A percentile compares a stretch with the other conserved stretches of the same genome.
Evolutionary conservation across 2,329 filamentous ascomycete species (phyloP).

Genomic region (Cytospora leucostoma): DNA sequence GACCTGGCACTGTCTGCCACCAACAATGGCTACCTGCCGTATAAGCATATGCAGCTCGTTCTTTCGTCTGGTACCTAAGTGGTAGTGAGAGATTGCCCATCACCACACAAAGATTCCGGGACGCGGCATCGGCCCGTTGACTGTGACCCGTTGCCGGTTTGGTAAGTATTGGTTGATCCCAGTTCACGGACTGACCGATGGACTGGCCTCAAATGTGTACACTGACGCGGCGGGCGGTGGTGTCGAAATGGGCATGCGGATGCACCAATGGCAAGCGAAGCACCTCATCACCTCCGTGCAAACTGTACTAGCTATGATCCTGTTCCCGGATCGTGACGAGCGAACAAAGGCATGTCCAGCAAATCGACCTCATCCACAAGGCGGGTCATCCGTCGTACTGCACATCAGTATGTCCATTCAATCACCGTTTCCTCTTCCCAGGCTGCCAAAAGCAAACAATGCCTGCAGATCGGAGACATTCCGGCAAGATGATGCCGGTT

Average conservation of each 20-base stretch:
- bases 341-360: neutral
- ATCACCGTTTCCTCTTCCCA: neutral
- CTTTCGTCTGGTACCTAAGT: neutral
- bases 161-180: neutral
- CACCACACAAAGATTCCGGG: conserved; percentile 1
- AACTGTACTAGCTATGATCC: neutral
- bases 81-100: neutral
- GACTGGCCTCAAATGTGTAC: neutral
- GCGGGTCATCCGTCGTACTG: conserved; percentile 6
- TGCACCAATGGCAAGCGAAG: neutral
- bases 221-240: neutral
- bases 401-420: neutral
- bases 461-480: conserved; percentile 21
- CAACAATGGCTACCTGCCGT: neutral
- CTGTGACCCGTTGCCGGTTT: conserved; percentile 1
- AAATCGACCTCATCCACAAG: neutral
- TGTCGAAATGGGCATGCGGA: neutral
- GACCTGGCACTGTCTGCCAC: neutral
- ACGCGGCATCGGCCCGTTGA: conserved; percentile 13
- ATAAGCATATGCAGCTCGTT: neutral
- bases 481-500: conserved; percentile 18
- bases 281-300: neutral
- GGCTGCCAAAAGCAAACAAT: neutral
- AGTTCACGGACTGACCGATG: neutral
- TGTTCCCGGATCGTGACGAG: conserved; percentile 12